phyloP scores from a whole-genome alignment of 208 protist genomes.

The Naegleria lovaniensis region DNA sequence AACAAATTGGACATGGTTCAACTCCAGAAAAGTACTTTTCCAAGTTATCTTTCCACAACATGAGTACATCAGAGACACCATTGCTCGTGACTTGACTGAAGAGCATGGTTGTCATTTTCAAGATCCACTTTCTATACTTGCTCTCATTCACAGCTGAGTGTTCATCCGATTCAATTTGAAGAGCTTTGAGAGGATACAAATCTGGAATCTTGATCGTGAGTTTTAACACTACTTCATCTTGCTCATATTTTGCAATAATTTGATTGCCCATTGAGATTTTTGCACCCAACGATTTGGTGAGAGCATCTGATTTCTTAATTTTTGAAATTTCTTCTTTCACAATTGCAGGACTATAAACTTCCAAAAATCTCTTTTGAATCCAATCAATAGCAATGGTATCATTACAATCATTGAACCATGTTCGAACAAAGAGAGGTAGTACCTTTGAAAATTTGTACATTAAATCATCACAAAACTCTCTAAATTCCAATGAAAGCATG shows the following conservation, averaged over 20 bases:
- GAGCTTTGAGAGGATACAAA: conserved; percentile 19
- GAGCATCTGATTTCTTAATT: not conserved
- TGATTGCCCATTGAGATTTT: not conserved
- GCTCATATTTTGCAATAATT: conserved; percentile 18
- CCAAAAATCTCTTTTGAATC: not conserved
- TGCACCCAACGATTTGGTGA: not conserved
- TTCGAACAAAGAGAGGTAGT: not conserved
- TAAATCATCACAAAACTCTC: not conserved
- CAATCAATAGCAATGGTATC: not conserved
- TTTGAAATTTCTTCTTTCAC: not conserved
- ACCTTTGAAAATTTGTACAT: not conserved
- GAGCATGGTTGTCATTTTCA: conserved; percentile 74
- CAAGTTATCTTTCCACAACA: conserved; percentile 56
- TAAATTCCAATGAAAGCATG: not conserved
- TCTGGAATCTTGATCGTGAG: not conserved
- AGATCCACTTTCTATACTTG: conserved; percentile 73
- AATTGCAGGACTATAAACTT: not conserved
- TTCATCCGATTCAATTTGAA: not conserved
- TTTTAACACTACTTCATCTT: conserved; percentile 14
- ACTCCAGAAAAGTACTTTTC: conserved; percentile 72
- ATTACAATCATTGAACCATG: not conserved
- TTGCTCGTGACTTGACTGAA: conserved; percentile 54
- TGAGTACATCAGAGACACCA: conserved; percentile 58
- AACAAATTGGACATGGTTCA: conserved; percentile 83
- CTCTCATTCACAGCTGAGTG: conserved; percentile 57